Evolutionary conservation across 805 yeast genomes (phyloP).

Genomic region (Yamadazyma olivae): DNA sequence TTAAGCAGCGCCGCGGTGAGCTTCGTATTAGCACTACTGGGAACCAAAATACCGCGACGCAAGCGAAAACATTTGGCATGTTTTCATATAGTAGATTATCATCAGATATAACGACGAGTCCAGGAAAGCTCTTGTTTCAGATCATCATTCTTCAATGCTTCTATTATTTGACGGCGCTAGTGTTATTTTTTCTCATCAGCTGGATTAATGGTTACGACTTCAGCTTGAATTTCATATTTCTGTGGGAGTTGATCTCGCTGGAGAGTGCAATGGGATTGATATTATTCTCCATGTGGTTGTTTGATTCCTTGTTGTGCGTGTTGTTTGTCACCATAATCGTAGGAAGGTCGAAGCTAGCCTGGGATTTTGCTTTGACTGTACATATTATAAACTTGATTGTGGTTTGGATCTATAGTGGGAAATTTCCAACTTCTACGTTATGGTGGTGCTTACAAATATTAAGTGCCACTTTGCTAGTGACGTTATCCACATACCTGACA

Average conservation of each 20-base stretch:
- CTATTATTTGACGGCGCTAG: conserved; percentile 71
- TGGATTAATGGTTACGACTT: conserved; percentile 70
- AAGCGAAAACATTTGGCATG: too few relatives aligned
- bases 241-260: conserved; percentile 72
- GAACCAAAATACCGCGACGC: too few relatives aligned
- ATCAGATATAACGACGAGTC: conserved; percentile 19
- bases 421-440: conserved; percentile 64
- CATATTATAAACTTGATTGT: conserved; percentile 76
- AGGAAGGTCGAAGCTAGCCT: conserved; percentile 89
- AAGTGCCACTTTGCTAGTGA: conserved; percentile 66
- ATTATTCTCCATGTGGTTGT: conserved; percentile 71
- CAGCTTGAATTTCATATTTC: conserved; percentile 66
- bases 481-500: conserved; percentile 84
- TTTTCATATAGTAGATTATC: too few relatives aligned
- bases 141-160: conserved; percentile 74
- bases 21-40: too few relatives aligned
- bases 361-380: conserved; percentile 95
- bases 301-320: conserved; percentile 81
- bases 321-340: conserved; percentile 81
- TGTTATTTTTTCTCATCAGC: conserved; percentile 64
- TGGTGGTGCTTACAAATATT: conserved; percentile 85
- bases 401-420: conserved; percentile 61
- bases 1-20: too few relatives aligned
- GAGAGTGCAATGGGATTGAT: conserved; percentile 81
- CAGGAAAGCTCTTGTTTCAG: conserved; percentile 47